phyloP scores from a whole-genome alignment of 768 basidiomycete genomes.

The Pleurotus platypus region DNA sequence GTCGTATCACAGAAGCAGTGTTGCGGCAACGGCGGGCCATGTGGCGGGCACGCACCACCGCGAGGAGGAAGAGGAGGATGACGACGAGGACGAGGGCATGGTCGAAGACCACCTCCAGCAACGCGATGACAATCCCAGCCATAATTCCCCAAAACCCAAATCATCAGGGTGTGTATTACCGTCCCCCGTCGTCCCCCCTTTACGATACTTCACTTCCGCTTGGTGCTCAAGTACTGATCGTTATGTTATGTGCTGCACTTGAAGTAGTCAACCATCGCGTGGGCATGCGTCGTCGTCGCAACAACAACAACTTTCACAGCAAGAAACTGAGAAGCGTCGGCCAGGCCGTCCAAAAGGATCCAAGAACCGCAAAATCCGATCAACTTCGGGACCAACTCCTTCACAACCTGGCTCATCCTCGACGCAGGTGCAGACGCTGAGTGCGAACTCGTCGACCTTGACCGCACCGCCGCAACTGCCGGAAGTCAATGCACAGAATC shows the following conservation, averaged over 20 bases:
- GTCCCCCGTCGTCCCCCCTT: background rate
- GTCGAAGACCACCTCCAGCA: conserved; percentile 65
- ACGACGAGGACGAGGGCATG: conserved; percentile 72
- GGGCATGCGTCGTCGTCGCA: conserved; percentile 23
- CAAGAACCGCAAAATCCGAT: conserved; percentile 59
- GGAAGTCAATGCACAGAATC: conserved; percentile 60
- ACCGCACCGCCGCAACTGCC: conserved; percentile 37
- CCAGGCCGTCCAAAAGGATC: conserved; percentile 80
- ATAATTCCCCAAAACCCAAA: conserved; percentile 32
- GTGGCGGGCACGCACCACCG: conserved; percentile 20
- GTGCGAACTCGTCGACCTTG: conserved; percentile 15
- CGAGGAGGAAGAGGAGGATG: conserved; percentile 58
- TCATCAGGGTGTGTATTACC: conserved; percentile 21
- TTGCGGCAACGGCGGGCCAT: conserved; percentile 8
- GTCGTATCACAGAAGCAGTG: conserved; percentile 19
- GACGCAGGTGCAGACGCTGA: background rate
- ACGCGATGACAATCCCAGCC: conserved; percentile 33
- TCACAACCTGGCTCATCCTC: background rate
- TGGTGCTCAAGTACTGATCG: background rate
- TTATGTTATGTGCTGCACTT: background rate
- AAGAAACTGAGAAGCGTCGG: conserved; percentile 48
- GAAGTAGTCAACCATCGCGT: conserved; percentile 23
- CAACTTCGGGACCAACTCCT: background rate
- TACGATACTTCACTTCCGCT: background rate
- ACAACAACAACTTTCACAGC: conserved; percentile 32